Conservation (phyloP, 331 rosid species). For the Quercus phellos region DNA sequence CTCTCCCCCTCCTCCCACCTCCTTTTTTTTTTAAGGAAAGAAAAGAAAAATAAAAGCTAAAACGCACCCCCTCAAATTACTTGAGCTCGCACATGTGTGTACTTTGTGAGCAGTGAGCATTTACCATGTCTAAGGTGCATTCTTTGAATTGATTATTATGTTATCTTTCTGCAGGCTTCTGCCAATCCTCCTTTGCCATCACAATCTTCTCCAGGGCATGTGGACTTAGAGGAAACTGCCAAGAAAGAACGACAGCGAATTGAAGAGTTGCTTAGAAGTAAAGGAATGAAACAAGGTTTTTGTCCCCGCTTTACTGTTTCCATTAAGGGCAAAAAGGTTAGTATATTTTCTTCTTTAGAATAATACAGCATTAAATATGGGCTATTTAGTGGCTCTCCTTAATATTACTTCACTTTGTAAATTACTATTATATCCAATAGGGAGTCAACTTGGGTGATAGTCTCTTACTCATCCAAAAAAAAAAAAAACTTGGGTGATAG, state of each 20-base stretch:
- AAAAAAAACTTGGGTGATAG: background rate
- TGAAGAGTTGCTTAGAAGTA: conserved; percentile 45
- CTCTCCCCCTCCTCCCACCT: too few species aligned
- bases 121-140: background rate
- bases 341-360: background rate
- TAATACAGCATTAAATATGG: background rate
- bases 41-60: too few species aligned
- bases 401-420: background rate
- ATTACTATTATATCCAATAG: background rate
- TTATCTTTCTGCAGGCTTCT: conserved; percentile 25
- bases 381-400: background rate
- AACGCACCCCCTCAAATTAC: too few species aligned
- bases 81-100: background rate
- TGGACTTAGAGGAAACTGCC: conserved; percentile 54
- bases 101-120: background rate
- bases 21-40: too few species aligned
- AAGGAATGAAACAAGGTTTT: conserved; percentile 48
- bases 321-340: conserved; percentile 75
- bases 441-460: background rate
- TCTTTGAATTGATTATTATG: conserved; percentile 3
- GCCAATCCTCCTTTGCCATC: conserved; percentile 23
- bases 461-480: too few species aligned
- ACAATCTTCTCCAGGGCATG: conserved; percentile 21
- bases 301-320: conserved; percentile 62
- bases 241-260: conserved; percentile 54